Conservation (phyloP, 1,284 basidiomycete species). For the Boletus mariae region DNA sequence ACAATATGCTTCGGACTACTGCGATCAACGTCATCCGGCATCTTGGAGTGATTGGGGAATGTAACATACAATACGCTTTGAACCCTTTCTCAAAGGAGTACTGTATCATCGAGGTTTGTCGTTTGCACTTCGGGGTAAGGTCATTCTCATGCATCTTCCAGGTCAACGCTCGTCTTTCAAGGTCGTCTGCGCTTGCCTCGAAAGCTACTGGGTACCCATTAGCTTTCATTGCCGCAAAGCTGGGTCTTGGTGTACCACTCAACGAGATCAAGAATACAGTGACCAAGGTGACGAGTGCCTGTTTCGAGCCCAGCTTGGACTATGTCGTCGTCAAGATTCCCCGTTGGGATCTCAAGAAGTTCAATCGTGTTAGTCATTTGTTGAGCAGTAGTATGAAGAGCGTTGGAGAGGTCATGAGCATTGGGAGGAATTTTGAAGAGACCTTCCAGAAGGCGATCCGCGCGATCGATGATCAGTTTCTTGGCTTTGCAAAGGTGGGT, state of each 20-base stretch:
- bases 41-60: constrained; percentile 95
- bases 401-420: constrained; percentile 99
- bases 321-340: constrained; percentile 99
- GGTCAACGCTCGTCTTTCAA: constrained; percentile 98
- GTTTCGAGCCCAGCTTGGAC: constrained; percentile 97
- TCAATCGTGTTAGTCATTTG: constrained; percentile 83
- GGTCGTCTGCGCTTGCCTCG: constrained; percentile 95
- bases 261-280: constrained; percentile 98
- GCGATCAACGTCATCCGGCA: constrained; percentile 98
- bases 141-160: constrained; percentile 27
- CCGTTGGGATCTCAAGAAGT: constrained; percentile 98
- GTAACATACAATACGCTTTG: constrained; percentile 98
- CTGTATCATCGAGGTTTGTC: constrained; percentile 90
- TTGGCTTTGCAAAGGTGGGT: constrained; percentile 84
- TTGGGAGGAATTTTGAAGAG: constrained; percentile 97
- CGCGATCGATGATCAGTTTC: constrained; percentile 92
- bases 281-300: constrained; percentile 93
- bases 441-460: constrained; percentile 98
- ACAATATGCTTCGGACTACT: constrained; percentile 98
- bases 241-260: constrained; percentile 93
- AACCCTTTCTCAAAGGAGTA: constrained; percentile 95
- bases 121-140: neutral
- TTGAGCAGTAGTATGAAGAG: constrained; percentile 97
- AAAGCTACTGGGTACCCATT: constrained; percentile 99
- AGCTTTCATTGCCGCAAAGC: constrained; percentile 97